These are phyloP conservation scores for Sarocladiaceae sp. DNA, from an alignment of 2,329 filamentous ascomycete genomes.

Conservation along the genomic window DNA sequence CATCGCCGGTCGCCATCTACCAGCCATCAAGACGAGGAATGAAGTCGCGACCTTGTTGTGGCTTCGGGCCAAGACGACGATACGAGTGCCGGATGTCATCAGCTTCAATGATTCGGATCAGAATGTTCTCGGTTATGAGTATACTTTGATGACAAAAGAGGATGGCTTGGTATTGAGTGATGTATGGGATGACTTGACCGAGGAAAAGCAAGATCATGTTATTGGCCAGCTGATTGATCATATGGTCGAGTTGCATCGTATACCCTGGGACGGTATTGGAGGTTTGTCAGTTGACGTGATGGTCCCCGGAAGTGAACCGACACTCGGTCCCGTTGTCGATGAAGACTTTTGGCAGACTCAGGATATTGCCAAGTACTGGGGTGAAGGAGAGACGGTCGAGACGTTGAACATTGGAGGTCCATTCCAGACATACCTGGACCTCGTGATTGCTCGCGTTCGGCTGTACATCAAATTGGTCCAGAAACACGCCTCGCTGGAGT, in stretches of 20 bases:
- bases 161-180: conserved; percentile 22
- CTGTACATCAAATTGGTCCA: not conserved
- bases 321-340: not conserved
- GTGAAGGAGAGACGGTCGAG: not conserved
- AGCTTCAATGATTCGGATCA: conserved; percentile 19
- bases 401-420: not conserved
- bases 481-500: not conserved
- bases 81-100: conserved; percentile 29
- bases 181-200: conserved; percentile 20
- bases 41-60: conserved; percentile 31
- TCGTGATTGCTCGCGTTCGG: not conserved
- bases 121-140: conserved; percentile 28
- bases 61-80: conserved; percentile 24
- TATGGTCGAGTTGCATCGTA: conserved; percentile 19
- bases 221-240: conserved; percentile 22
- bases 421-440: not conserved
- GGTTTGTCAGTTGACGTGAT: not conserved
- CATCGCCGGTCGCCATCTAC: conserved; percentile 29
- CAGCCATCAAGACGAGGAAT: conserved; percentile 30
- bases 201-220: conserved; percentile 8
- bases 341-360: not conserved
- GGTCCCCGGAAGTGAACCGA: not conserved
- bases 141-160: conserved; percentile 24
- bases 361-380: conserved; percentile 1
- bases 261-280: conserved; percentile 8